Conservation (phyloP, 179 eudicot genomes). For the Gypsophila paniculata region DNA sequence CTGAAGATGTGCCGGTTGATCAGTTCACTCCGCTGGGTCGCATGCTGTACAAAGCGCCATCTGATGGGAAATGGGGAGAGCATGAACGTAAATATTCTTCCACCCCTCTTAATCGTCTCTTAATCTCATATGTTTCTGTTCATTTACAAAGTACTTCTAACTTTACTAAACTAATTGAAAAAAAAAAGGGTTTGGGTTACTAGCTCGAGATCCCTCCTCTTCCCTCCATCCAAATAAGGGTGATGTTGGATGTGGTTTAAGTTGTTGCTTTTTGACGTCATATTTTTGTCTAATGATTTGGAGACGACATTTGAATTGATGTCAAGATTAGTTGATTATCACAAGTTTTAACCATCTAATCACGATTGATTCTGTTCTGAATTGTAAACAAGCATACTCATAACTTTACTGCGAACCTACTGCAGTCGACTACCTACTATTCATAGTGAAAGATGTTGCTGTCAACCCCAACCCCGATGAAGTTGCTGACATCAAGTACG, state of each 20-base stretch:
- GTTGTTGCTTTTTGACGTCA: background rate
- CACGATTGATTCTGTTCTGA: background rate
- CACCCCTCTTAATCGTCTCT: background rate
- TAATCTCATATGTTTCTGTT: background rate
- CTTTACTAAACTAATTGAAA: background rate
- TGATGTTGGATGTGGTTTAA: background rate
- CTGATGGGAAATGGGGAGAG: conserved; percentile 99
- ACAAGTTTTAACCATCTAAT: background rate
- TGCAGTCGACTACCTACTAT: conserved; percentile 46
- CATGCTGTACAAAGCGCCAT: conserved; percentile 95
- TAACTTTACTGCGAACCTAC: background rate
- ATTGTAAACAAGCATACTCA: background rate
- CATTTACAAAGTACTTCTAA: background rate
- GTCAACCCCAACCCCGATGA: conserved; percentile 46
- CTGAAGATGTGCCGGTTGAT: conserved; percentile 91
- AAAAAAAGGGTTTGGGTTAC: background rate
- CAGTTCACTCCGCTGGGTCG: conserved; percentile 88
- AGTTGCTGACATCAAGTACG: conserved; percentile 44
- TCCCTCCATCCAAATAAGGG: too few relatives aligned
- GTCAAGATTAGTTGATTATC: too few relatives aligned
- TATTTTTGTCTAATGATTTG: too few relatives aligned
- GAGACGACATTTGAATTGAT: too few relatives aligned
- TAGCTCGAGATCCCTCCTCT: background rate
- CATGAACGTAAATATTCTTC: conserved; percentile 63
- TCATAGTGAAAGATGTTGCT: conserved; percentile 38